These are phyloP conservation scores for Ceratobasidium sp. DNA, from an alignment of 1,284 basidiomycete genomes.

Conservation along the genomic window DNA sequence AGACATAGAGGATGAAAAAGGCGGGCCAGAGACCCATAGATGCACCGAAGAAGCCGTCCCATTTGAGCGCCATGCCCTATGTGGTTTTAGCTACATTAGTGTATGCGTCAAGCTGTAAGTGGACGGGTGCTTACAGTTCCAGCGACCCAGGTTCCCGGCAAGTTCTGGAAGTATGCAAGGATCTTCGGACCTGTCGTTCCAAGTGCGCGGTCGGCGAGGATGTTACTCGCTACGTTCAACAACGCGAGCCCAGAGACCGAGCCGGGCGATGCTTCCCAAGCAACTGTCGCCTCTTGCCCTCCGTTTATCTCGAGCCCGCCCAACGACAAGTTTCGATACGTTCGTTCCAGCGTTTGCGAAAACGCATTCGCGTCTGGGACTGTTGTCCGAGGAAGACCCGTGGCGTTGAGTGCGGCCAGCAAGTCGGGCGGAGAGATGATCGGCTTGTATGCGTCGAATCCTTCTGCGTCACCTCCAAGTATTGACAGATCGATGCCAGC, in stretches of 20 bases:
- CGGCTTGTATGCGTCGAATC: slow-evolving; percentile 19
- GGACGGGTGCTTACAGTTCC: slow-evolving; percentile 13
- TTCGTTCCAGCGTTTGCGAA: slow-evolving; percentile 63
- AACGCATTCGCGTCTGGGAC: slow-evolving; percentile 66
- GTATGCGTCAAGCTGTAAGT: no score
- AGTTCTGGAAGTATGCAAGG: slow-evolving; percentile 25
- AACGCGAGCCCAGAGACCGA: slow-evolving; percentile 69
- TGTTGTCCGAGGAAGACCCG: slow-evolving; percentile 16
- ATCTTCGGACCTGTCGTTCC: slow-evolving; percentile 21
- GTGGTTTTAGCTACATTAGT: background rate
- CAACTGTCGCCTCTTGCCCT: slow-evolving; percentile 65
- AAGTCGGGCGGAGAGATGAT: slow-evolving; percentile 65
- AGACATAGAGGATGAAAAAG: slow-evolving; percentile 82
- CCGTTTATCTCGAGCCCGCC: slow-evolving; percentile 74
- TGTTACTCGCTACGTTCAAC: slow-evolving; percentile 76
- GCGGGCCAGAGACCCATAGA: slow-evolving; percentile 82
- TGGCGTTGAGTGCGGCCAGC: slow-evolving; percentile 60
- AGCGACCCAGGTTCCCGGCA: slow-evolving; percentile 25
- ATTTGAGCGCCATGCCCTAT: slow-evolving; percentile 16
- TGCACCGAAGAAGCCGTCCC: slow-evolving; percentile 70
- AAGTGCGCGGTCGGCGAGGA: slow-evolving; percentile 71
- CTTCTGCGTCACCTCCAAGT: background rate
- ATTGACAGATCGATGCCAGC: slow-evolving; percentile 47
- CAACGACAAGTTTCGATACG: slow-evolving; percentile 65
- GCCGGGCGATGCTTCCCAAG: slow-evolving; percentile 73